Base-by-base conservation (phyloP, 2,329 filamentous ascomycete genomes). In the Coniochaeta ligniaria region DNA sequence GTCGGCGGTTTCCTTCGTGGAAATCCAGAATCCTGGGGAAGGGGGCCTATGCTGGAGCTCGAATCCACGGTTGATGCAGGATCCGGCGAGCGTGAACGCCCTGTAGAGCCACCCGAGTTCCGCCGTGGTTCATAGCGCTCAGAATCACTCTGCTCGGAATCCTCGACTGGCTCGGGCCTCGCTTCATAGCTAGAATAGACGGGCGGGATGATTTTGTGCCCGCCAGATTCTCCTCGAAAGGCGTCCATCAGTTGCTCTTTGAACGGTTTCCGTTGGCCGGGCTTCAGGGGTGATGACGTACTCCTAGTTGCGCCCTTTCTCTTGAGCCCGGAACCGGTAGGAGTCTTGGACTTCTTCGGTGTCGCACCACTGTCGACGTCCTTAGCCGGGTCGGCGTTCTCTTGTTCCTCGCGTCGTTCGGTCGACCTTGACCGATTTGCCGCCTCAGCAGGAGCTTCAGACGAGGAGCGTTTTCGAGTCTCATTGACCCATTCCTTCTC, bases 161-260 rank as follows among this genome's bases (percentile, higher is more conserved):
- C 66, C 11, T 57, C 60, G 62, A 63, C 17, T 17, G 38, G 38
- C 17, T 41, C 38, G 62, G 2, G 66, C 64, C 16, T 73, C 5
- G 35, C 62, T 56, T 70, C 67, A 36, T 74, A 78, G 58, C 78
- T 81, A 41, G 80, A 76, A 62, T 83, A 83, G 62, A 75, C 75
- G 1, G 79, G 76, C 16, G 76, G 75, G 22, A 38, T 35, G 6
- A 78, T 72, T 22, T 74, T 73, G 61, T 80, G 75, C 11, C 76
- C 76, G 3, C 72, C 77, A 1, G 85, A 87, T 68, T 88, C 84
- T 33, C 85, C 85, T 43, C 80, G 80, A 66, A 88, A 88, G 3
- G 84, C 85, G 62, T 85, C 84, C 59, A 82, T 83, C 9, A 88
- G 72, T 54, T 80, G 79, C 45, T 86, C 85, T 24, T 85, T 78